Percentiles rank a stretch among this genome's conserved stretches.
phyloP scores from a whole-genome alignment of 164 flowering plant genomes.

The Vitis vinifera region ASM3070453v1 NC_081823.1:8787001-8787500 shows the following conservation, averaged over 20 bases:
- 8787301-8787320: too few relatives aligned
- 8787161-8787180: slow-evolving; percentile 83
- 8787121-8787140: slow-evolving; percentile 72
- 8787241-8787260: slow-evolving; percentile 84
- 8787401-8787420: slow-evolving; percentile 4
- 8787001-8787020: background rate
- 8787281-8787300: background rate
- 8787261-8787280: slow-evolving; percentile 2
- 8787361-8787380: slow-evolving; percentile 92
- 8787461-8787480: background rate
- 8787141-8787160: slow-evolving; percentile 88
- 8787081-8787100: slow-evolving; percentile 26
- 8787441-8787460: background rate
- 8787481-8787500: too few relatives aligned
- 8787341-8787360: slow-evolving; percentile 36
- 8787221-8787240: slow-evolving; percentile 84
- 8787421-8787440: slow-evolving; percentile 10
- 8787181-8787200: slow-evolving; percentile 81
- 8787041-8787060: background rate
- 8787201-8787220: slow-evolving; percentile 94
- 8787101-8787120: slow-evolving; percentile 82
- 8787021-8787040: background rate
- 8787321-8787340: background rate
- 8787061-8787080: background rate
- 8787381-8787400: slow-evolving; percentile 50